Conservation (phyloP, 495 filamentous ascomycete genomes). For the Talaromyces borbonicus region DNA sequence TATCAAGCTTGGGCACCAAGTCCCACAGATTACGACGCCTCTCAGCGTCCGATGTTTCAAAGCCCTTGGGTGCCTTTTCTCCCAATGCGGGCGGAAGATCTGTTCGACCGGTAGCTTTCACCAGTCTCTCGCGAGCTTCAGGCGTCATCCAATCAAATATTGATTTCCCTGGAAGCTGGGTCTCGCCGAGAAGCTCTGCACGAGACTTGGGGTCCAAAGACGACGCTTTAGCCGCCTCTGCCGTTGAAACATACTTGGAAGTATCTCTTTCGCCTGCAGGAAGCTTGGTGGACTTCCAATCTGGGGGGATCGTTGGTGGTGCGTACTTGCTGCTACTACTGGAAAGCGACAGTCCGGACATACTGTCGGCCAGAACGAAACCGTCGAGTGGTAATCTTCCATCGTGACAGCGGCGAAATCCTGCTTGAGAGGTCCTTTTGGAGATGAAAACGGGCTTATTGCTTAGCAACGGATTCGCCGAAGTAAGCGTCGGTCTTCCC, state of each 20-base stretch:
- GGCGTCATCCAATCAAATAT: constrained; percentile 91
- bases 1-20: constrained; percentile 65
- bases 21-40: constrained; percentile 48
- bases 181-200: constrained; percentile 74
- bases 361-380: constrained; percentile 63
- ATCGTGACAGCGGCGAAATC: constrained; percentile 76
- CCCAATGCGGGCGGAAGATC: constrained; percentile 69
- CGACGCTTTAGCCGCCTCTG: constrained; percentile 65
- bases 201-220: constrained; percentile 69
- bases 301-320: constrained; percentile 64
- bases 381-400: constrained; percentile 78
- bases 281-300: constrained; percentile 64
- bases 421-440: constrained; percentile 53
- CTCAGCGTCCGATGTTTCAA: constrained; percentile 47
- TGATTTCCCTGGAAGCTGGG: constrained; percentile 78
- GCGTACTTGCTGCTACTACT: constrained; percentile 56
- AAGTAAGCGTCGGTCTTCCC: constrained; percentile 22
- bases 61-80: constrained; percentile 60
- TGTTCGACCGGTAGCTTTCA: constrained; percentile 58
- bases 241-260: constrained; percentile 52
- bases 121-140: constrained; percentile 67
- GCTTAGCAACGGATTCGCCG: constrained; percentile 55
- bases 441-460: constrained; percentile 70
- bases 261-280: constrained; percentile 22
- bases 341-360: constrained; percentile 41